Evolutionary conservation across 768 basidiomycete species (phyloP).

Genomic region (Fomitopsis serialis): DNA sequence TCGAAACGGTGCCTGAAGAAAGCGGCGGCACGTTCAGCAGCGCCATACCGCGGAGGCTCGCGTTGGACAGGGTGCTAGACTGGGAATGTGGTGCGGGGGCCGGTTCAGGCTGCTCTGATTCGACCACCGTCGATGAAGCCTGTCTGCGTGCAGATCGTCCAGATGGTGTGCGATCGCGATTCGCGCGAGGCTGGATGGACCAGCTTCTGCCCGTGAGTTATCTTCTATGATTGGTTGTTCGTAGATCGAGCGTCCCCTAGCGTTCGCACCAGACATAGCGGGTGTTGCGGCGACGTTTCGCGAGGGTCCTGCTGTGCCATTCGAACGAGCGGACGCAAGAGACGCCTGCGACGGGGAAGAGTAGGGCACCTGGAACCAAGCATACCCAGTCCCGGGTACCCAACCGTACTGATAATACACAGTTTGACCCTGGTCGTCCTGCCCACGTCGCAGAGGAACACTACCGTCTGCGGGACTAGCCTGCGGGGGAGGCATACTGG

Average conservation of each 20-base stretch:
- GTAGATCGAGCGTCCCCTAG: not conserved
- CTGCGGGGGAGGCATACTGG: not conserved
- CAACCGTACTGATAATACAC: constrained; percentile 2
- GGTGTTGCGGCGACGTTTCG: not conserved
- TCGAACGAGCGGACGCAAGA: not conserved
- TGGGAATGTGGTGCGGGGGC: not conserved
- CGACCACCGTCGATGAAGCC: not conserved
- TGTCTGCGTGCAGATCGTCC: not conserved
- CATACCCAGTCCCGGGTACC: constrained; percentile 1
- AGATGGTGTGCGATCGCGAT: not conserved
- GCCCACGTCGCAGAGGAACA: not conserved
- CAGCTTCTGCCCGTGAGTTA: not conserved
- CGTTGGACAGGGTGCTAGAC: not conserved
- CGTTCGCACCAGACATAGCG: not conserved
- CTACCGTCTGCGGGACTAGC: not conserved
- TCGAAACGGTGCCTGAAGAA: not conserved
- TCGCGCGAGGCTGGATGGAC: not conserved
- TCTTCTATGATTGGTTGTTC: not conserved
- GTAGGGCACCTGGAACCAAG: not conserved
- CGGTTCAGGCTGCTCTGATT: not conserved
- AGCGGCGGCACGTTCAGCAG: not conserved
- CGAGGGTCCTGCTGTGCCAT: not conserved
- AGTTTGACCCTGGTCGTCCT: not conserved
- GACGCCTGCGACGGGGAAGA: not conserved
- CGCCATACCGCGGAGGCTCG: not conserved